Conservation (phyloP, 768 basidiomycete genomes). For the Russula abietina region DNA sequence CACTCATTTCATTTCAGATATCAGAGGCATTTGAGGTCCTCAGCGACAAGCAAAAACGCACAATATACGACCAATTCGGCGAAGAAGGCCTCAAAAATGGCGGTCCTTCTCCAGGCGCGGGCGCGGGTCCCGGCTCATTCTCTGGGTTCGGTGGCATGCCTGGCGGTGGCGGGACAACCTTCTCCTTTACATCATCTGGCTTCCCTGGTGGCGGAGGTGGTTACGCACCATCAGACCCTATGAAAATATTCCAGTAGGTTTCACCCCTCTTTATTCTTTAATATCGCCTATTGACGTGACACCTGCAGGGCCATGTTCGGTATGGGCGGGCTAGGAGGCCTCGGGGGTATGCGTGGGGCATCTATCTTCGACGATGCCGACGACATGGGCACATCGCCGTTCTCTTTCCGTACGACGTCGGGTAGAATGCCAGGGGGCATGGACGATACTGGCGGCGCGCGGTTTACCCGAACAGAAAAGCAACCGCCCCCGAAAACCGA, state of each 20-base stretch:
- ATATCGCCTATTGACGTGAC: slow-evolving; percentile 4
- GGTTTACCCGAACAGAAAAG: slow-evolving; percentile 11
- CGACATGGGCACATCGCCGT: slow-evolving; percentile 36
- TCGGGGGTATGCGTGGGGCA: slow-evolving; percentile 31
- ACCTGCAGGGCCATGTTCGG: slow-evolving; percentile 53
- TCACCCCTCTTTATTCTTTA: background rate
- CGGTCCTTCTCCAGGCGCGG: slow-evolving; percentile 48
- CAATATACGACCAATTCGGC: slow-evolving; percentile 88
- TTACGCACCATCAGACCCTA: slow-evolving; percentile 75
- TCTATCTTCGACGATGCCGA: slow-evolving; percentile 36
- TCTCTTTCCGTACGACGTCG: slow-evolving; percentile 40
- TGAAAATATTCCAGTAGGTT: slow-evolving; percentile 83
- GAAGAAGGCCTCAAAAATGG: slow-evolving; percentile 89
- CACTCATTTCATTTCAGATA: slow-evolving; percentile 46
- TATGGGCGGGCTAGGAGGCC: slow-evolving; percentile 32
- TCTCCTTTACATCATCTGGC: slow-evolving; percentile 41
- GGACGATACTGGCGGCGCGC: slow-evolving; percentile 29
- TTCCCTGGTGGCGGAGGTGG: slow-evolving; percentile 37
- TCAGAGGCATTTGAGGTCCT: slow-evolving; percentile 96
- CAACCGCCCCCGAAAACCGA: slow-evolving; percentile 31
- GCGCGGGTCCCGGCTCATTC: slow-evolving; percentile 35
- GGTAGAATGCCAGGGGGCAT: slow-evolving; percentile 56
- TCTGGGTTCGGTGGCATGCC: slow-evolving; percentile 40
- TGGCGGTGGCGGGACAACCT: slow-evolving; percentile 45
- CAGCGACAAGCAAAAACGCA: slow-evolving; percentile 77